Evolutionary conservation across 2,329 filamentous ascomycete genomes (phyloP).

Genomic region (Ceratocystis harringtonii): DNA sequence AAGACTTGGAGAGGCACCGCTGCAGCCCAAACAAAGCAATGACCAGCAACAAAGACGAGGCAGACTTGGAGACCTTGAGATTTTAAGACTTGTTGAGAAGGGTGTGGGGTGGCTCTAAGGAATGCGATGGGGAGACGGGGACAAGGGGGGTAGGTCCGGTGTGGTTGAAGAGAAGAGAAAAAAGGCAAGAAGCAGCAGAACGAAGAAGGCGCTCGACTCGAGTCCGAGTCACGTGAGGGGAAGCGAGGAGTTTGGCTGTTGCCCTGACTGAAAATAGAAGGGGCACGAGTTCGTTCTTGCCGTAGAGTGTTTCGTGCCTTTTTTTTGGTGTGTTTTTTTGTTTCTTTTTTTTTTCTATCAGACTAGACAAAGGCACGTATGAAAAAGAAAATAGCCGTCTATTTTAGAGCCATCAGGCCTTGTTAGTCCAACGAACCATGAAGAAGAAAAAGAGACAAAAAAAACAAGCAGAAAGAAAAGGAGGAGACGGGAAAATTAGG

Average conservation of each 20-base stretch:
- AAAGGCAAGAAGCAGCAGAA: neutral
- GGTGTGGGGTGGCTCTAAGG: constrained; percentile 3
- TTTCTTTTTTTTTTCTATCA: neutral
- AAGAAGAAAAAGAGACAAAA: neutral
- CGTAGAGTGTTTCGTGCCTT: neutral
- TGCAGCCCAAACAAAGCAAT: constrained; percentile 11
- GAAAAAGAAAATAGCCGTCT: neutral
- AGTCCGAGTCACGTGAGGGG: neutral
- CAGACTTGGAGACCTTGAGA: neutral
- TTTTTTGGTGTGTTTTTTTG: neutral
- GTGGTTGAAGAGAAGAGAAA: neutral
- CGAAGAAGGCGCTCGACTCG: neutral
- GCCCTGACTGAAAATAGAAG: neutral
- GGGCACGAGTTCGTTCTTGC: neutral
- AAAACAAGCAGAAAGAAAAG: neutral
- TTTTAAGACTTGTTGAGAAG: constrained; percentile 6
- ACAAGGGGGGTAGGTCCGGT: neutral
- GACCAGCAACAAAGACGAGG: constrained; percentile 8
- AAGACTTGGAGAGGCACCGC: neutral
- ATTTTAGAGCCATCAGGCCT: neutral
- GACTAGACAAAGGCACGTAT: neutral
- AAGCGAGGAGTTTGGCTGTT: neutral
- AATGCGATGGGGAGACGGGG: neutral
- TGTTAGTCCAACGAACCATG: neutral
- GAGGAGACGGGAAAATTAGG: neutral